Conservation (phyloP, 331 rosid genomes). For the Acacia pycnantha region DNA sequence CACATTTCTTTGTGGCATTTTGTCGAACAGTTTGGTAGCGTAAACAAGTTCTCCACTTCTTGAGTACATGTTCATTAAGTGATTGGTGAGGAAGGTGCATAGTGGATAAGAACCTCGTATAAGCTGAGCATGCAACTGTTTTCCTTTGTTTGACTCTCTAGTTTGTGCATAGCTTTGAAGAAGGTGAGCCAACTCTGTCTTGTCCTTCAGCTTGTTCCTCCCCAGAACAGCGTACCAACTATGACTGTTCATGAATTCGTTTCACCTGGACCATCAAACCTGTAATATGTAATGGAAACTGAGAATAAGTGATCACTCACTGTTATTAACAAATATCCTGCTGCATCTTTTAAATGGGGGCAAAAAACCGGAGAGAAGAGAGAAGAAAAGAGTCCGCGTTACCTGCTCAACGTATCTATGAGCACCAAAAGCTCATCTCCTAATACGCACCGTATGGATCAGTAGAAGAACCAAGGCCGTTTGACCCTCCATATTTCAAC, state of each 20-base stretch:
- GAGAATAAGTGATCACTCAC: neutral
- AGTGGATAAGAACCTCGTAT: slow-evolving; percentile 17
- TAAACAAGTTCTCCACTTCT: slow-evolving; percentile 30
- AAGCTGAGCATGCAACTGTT: slow-evolving; percentile 30
- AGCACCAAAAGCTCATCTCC: neutral
- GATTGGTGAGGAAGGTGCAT: slow-evolving; percentile 31
- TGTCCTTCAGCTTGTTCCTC: slow-evolving; percentile 12
- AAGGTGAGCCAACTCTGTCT: slow-evolving; percentile 14
- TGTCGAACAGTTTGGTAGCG: slow-evolving; percentile 33
- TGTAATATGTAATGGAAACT: neutral
- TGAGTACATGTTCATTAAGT: slow-evolving; percentile 31
- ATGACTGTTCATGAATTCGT: slow-evolving; percentile 1
- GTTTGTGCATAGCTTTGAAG: slow-evolving; percentile 25
- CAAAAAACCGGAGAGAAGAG: neutral
- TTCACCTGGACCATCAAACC: neutral
- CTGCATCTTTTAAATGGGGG: neutral
- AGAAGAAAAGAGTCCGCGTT: neutral
- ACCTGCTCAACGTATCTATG: too few relatives aligned
- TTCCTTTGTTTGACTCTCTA: slow-evolving; percentile 27
- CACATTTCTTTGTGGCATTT: slow-evolving; percentile 27
- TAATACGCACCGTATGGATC: neutral
- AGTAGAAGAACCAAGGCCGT: neutral
- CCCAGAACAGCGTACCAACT: neutral
- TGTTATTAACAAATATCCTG: neutral
- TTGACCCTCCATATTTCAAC: too few relatives aligned